Evolutionary conservation across 2,329 filamentous ascomycete genomes (phyloP).

Genomic region (Amesomyces nigricolor): DNA sequence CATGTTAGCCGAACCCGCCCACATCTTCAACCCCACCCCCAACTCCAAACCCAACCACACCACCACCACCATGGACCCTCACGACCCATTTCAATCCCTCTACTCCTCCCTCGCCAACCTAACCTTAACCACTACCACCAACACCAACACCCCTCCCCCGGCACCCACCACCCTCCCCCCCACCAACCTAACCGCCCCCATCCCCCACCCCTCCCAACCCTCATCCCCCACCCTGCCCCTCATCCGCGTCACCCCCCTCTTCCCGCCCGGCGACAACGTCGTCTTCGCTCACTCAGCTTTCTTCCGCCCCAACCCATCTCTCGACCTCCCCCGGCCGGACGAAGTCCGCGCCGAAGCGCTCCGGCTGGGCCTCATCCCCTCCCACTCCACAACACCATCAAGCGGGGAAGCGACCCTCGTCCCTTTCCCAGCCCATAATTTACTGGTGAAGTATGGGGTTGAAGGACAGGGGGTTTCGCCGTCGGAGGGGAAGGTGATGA

Average conservation of each 20-base stretch:
- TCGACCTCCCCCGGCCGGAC: constrained; percentile 15
- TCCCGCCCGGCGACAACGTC: constrained; percentile 22
- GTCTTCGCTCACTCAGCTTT: constrained; percentile 23
- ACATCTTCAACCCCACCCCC: too few relatives aligned
- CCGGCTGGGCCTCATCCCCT: not conserved
- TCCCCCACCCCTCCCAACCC: not conserved
- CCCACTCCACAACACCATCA: not conserved
- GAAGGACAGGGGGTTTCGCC: not conserved
- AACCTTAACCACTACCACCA: not conserved
- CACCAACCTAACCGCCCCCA: not conserved
- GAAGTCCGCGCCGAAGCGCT: constrained; percentile 8
- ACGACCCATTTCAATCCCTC: constrained; percentile 19
- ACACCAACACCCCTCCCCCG: not conserved
- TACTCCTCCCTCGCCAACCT: constrained; percentile 4
- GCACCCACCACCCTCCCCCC: not conserved
- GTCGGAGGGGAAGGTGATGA: constrained; percentile 18
- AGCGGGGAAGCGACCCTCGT: not conserved
- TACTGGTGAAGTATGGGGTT: constrained; percentile 17
- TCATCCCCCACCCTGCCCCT: not conserved
- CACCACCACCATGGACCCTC: not conserved
- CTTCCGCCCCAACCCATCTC: constrained; percentile 7
- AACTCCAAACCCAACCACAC: not conserved
- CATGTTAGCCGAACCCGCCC: too few relatives aligned
- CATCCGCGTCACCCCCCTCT: constrained; percentile 14
- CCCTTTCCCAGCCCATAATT: constrained; percentile 6